Base-by-base conservation (phyloP, 495 filamentous ascomycete species). In the Hypoxylon rickii region DNA sequence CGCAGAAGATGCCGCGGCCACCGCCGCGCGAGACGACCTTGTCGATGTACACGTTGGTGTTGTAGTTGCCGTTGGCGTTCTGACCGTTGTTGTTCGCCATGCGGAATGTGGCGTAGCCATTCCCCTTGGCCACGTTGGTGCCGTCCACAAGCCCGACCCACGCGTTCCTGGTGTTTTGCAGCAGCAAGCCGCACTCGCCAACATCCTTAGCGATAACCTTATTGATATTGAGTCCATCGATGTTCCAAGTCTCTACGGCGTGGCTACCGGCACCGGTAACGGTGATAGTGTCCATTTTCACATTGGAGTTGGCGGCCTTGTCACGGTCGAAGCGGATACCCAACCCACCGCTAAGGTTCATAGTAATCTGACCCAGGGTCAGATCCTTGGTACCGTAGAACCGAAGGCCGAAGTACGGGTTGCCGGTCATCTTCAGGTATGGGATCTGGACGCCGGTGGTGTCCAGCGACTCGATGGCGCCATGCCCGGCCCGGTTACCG, bases 311-410 rank as follows among this genome's bases (percentile, higher is more conserved):
- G 31, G 68, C 57, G 2, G 73, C 73, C 12, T 38, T 16, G 60
- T 78, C 76, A 33, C 74, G 70, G 19, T 78, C 74, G 52, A 77
- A 78, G 11, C 76, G 73, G 55, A 78, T 78, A 15, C 72, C 76
- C 26, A 78, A 41, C 1, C 74, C 74, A 15, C 72, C 73, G 58
- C 68, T 72, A 19, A 78, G 73, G 39, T 73, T 70, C 68, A 78
- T 67, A 21, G 60, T 76, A 42, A 78, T 75, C 34, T 70, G 53
- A 19, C 76, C 76, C 0, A 78, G 67, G 12, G 26, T 41, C 2
- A 78, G 61, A 50, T 73, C 60, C 16, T 54, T 51, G 17, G 70
- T 70, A 50, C 74, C 74, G 42, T 69, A 75, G 63, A 78, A 74
- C 11, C 71, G 70, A 36, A 78, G 61, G 13, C 73, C 74, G 46